Evolutionary conservation across 106 monocot species (phyloP).

Genomic region (Dendrobium officinale): DNA sequence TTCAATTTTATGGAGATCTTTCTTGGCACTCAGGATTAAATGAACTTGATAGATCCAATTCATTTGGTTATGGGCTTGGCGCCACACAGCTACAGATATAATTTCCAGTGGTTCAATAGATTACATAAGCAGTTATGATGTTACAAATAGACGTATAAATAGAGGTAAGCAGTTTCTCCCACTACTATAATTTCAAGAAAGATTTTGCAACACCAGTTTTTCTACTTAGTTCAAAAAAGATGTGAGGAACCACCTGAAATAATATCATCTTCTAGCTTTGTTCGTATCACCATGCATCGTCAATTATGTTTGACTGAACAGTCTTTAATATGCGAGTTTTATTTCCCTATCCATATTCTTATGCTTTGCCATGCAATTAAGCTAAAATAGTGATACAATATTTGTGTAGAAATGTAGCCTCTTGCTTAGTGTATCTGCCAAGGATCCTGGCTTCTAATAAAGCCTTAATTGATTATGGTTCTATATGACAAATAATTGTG

Average conservation of each 20-base stretch:
- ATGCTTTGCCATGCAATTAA: background rate
- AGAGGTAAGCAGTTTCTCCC: constrained; percentile 59
- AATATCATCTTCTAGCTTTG: background rate
- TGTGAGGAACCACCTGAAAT: background rate
- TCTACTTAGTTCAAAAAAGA: background rate
- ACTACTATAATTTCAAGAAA: background rate
- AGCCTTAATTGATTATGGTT: no score
- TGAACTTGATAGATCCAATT: constrained; percentile 45
- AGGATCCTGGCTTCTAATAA: background rate
- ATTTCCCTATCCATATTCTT: background rate
- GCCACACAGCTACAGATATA: constrained; percentile 28
- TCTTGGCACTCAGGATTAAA: constrained; percentile 50
- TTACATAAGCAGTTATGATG: constrained; percentile 47
- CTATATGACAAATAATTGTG: background rate
- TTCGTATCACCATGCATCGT: background rate
- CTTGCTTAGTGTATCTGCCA: background rate
- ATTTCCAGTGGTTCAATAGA: constrained; percentile 27
- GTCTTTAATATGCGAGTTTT: background rate
- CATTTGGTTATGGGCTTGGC: constrained; percentile 43
- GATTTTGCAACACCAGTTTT: background rate
- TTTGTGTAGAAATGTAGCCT: background rate
- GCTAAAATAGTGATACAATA: background rate
- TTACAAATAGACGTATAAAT: constrained; percentile 53
- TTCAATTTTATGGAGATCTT: constrained; percentile 69
- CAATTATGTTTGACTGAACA: background rate